Evolutionary conservation across 1,139 yeast genomes (phyloP).

Genomic region (Schwanniomyces etchellsii): DNA sequence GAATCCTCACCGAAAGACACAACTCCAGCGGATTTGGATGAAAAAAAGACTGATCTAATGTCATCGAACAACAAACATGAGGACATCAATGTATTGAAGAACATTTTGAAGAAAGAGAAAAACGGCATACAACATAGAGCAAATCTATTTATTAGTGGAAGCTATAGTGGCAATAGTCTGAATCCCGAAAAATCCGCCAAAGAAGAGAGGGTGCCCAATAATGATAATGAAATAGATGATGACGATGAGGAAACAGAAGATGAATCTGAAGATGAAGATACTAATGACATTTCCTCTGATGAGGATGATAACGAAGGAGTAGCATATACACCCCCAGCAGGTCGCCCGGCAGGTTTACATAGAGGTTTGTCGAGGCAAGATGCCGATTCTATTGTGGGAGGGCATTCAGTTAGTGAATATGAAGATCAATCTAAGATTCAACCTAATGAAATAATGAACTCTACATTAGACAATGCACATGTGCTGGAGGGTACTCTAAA

Average conservation of each 20-base stretch:
- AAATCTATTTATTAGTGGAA: too few species aligned
- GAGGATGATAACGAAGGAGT: slow-evolving; percentile 1
- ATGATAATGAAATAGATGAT: background rate
- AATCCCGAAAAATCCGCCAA: too few species aligned
- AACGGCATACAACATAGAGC: too few species aligned
- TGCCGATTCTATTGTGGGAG: slow-evolving; percentile 39
- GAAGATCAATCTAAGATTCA: slow-evolving; percentile 1
- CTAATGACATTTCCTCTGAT: background rate
- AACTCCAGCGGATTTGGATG: too few species aligned
- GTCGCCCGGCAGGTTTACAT: background rate
- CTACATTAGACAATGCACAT: background rate
- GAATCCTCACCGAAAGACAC: too few species aligned
- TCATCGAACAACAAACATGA: too few species aligned
- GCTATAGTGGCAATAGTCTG: too few species aligned
- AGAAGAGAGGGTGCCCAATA: background rate
- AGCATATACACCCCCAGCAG: too few species aligned
- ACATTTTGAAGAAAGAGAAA: too few species aligned
- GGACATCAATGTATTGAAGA: too few species aligned
- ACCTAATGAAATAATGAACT: background rate
- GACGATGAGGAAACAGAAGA: too few species aligned
- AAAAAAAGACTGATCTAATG: too few species aligned
- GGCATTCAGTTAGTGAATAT: slow-evolving; percentile 17
- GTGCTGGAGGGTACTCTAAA: slow-evolving; percentile 7
- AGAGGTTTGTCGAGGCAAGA: slow-evolving; percentile 21
- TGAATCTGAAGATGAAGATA: background rate